Evolutionary conservation across 306 rosid genomes (phyloP).

Genomic region (Ormosia semicastrata): DNA sequence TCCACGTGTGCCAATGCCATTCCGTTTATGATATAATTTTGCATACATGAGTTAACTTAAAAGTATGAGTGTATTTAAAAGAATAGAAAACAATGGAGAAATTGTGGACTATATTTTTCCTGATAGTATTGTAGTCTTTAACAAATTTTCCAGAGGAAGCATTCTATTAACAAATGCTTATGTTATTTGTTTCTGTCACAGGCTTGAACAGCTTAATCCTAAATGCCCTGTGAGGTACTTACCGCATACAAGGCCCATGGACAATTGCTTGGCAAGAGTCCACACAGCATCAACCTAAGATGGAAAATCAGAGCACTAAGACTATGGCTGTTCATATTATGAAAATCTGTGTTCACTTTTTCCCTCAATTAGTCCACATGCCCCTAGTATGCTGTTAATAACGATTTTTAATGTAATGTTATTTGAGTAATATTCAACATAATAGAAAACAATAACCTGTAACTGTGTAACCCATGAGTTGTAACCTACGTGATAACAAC

Average conservation of each 20-base stretch:
- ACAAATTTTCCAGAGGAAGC: too few relatives aligned
- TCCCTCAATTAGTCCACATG: not conserved
- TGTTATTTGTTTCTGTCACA: not conserved
- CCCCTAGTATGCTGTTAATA: not conserved
- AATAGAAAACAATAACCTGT: too few relatives aligned
- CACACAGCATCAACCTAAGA: not conserved
- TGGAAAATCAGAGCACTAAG: not conserved
- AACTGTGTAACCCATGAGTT: too few relatives aligned
- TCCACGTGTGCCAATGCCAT: too few relatives aligned
- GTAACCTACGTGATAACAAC: too few relatives aligned
- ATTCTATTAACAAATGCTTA: not conserved
- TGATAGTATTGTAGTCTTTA: too few relatives aligned
- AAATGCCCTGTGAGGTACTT: conserved; percentile 31
- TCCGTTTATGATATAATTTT: too few relatives aligned
- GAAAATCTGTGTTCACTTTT: not conserved
- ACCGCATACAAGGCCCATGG: conserved; percentile 54
- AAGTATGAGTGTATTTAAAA: too few relatives aligned
- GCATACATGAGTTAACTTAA: too few relatives aligned
- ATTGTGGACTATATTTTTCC: too few relatives aligned
- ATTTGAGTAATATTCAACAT: not conserved
- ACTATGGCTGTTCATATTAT: not conserved
- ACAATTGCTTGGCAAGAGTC: conserved; percentile 53
- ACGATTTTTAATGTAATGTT: not conserved
- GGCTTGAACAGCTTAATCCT: conserved; percentile 47
- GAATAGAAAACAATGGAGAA: too few relatives aligned